These are phyloP conservation scores for Pueraria montana DNA, from an alignment of 306 rosid genomes.

Conservation along the genomic window DNA sequence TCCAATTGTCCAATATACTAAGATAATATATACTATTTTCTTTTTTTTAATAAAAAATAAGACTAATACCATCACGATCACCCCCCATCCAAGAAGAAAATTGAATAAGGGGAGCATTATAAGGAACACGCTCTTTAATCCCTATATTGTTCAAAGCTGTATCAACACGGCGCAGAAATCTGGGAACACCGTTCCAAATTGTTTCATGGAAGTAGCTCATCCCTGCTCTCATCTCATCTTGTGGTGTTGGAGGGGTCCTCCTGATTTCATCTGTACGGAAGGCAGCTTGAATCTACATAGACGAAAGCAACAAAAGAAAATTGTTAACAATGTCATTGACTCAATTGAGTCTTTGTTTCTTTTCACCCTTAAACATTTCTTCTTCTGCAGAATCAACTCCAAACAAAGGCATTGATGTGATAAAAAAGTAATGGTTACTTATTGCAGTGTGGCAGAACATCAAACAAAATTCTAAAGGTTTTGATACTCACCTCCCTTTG, in stretches of 20 bases:
- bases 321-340: background rate
- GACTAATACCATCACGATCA: slow-evolving; percentile 91
- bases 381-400: slow-evolving; percentile 16
- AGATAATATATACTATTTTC: background rate
- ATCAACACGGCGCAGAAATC: slow-evolving; percentile 93
- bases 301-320: slow-evolving; percentile 28
- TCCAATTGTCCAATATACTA: background rate
- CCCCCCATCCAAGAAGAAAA: slow-evolving; percentile 99
- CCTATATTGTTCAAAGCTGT: slow-evolving; percentile 96
- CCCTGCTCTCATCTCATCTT: slow-evolving; percentile 99
- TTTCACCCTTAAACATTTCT: background rate
- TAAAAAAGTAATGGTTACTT: background rate
- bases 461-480: slow-evolving; percentile 30
- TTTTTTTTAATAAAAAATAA: slow-evolving; percentile 1
- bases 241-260: slow-evolving; percentile 97
- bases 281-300: slow-evolving; percentile 93
- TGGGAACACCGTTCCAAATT: slow-evolving; percentile 96
- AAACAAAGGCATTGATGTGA: background rate
- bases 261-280: slow-evolving; percentile 96
- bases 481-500: slow-evolving; percentile 85
- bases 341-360: slow-evolving; percentile 5
- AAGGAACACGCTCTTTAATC: slow-evolving; percentile 88
- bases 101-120: slow-evolving; percentile 96
- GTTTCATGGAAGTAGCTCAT: slow-evolving; percentile 99
- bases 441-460: background rate